These are phyloP conservation scores for Backusella morwellensis DNA, from an alignment of 192 early-diverging fungal species.

Conservation along the genomic window DNA sequence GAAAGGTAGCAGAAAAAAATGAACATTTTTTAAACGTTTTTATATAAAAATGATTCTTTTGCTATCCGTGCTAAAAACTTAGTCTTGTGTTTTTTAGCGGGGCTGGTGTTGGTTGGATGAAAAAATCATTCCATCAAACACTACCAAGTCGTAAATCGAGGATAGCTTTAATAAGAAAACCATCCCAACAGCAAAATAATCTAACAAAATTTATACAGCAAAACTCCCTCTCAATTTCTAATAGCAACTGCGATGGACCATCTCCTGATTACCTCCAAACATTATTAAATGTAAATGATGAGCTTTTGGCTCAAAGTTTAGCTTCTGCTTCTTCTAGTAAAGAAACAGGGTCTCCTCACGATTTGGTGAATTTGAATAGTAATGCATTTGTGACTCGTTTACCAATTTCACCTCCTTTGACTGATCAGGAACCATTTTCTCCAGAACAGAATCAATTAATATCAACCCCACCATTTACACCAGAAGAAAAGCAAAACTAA, in stretches of 20 bases:
- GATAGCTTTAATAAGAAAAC: background rate
- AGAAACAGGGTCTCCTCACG: background rate
- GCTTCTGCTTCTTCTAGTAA: background rate
- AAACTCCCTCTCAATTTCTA: background rate
- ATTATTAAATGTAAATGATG: slow-evolving; percentile 2
- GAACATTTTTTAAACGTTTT: background rate
- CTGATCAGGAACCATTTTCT: background rate
- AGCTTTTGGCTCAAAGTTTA: background rate
- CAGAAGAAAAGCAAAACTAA: background rate
- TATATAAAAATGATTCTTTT: background rate
- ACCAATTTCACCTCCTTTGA: background rate
- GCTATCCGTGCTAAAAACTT: background rate
- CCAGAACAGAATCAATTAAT: background rate
- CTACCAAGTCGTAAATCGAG: background rate
- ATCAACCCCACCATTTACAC: background rate
- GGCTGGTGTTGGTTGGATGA: slow-evolving; percentile 37
- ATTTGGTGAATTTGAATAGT: background rate
- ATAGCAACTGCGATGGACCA: background rate
- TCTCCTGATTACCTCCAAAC: background rate
- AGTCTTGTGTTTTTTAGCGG: slow-evolving; percentile 21
- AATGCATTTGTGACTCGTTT: background rate
- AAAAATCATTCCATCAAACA: background rate
- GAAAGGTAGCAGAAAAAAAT: slow-evolving; percentile 23
- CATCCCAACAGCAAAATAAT: background rate
- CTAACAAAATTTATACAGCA: background rate